Conservation (phyloP, 768 basidiomycete species). For the Daedalea quercina region DNA sequence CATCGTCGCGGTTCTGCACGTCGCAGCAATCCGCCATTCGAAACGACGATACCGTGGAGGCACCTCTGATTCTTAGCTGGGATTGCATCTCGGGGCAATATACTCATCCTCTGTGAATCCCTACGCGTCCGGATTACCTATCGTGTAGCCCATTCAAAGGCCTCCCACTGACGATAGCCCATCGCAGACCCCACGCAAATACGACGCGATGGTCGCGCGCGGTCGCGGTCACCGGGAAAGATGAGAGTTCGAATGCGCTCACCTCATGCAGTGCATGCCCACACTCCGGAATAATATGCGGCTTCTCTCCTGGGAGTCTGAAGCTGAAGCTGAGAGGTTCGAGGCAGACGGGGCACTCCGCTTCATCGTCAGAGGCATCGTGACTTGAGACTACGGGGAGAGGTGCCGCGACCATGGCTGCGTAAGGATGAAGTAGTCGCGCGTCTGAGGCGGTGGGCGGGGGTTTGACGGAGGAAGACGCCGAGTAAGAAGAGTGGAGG, state of each 20-base stretch:
- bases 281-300: slow-evolving; percentile 95
- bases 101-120: too few species aligned
- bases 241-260: slow-evolving; percentile 10
- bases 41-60: too few species aligned
- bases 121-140: too few species aligned
- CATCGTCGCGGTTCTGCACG: too few species aligned
- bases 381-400: slow-evolving; percentile 68
- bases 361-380: slow-evolving; percentile 60
- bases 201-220: background rate
- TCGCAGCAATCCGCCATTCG: too few species aligned
- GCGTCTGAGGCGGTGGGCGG: slow-evolving; percentile 32
- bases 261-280: slow-evolving; percentile 97
- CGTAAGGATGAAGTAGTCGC: slow-evolving; percentile 43
- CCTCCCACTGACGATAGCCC: too few species aligned
- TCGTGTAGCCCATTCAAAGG: too few species aligned
- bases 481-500: slow-evolving; percentile 38
- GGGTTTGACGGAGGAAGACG: slow-evolving; percentile 17
- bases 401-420: slow-evolving; percentile 55
- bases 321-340: slow-evolving; percentile 92
- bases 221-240: background rate
- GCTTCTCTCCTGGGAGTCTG: slow-evolving; percentile 91
- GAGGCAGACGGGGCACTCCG: slow-evolving; percentile 94
- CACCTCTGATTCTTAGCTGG: too few species aligned
- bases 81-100: too few species aligned
- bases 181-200: background rate